Base-by-base conservation (phyloP, 495 filamentous ascomycete species). In the Amorphotheca resinae region DNA sequence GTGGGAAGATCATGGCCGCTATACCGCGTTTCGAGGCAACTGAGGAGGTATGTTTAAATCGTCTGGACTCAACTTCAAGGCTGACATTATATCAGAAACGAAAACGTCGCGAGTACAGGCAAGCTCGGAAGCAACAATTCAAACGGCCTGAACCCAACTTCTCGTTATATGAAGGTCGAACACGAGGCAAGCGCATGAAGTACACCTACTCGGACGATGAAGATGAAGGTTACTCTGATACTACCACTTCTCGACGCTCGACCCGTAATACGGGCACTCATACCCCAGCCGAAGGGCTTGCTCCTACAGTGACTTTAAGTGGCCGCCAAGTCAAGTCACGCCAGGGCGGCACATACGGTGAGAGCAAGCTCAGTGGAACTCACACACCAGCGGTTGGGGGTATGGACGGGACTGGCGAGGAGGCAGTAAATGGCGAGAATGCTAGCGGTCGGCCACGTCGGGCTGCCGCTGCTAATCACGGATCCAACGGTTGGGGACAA, bases 181-280 rank as follows among this genome's bases (percentile, higher is more conserved):
- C 93, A 0, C 76, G 91, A 40, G 91, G 91, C 31, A 96, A 96
- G 64, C 80, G 87, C 33, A 80, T 94, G 61, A 93, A 84, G 57
- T 98, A 96, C 49, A 95, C 87, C 0, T 96, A 83, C 57, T 94
- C 87, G 0, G 87, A 94, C 32, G 87, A 94, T 30, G 86, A 93
- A 52, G 80, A 80, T 15, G 79, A 82, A 11, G 65, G 64, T 26
- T 72, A 75, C 39, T 84, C 83, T 1, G 86, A 93, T 57, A 78
- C 75, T 18, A 66, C 73, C 16, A 65, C 71, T 12, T 73, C 65
- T 21, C 76, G 85, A 41, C 74, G 83, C 28, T 94, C 87, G 0
- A 76, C 75, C 9, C 73, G 87, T 15, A 80, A 83, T 53, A 85
- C 85, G 2, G 72, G 77, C 2, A 68, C 77, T 15, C 74, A 73